These are phyloP conservation scores for Gossypium australe DNA, from an alignment of 345 rosid species.

Conservation along the genomic window DNA sequence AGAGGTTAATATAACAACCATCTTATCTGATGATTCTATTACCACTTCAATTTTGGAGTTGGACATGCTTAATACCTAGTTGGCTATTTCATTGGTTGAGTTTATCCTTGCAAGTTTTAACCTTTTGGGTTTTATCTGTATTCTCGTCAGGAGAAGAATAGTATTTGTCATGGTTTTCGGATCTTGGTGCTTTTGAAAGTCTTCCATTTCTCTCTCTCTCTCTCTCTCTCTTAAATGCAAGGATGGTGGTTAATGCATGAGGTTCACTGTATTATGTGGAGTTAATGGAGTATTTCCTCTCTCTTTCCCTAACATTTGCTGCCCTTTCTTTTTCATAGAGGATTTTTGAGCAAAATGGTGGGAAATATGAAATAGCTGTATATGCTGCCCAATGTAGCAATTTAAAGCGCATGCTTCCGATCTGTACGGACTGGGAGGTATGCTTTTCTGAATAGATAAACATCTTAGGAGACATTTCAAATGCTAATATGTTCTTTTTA, in stretches of 20 bases:
- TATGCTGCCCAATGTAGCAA: conserved; percentile 90
- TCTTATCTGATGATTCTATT: conserved; percentile 12
- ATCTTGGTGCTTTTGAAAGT: background rate
- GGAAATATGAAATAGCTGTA: conserved; percentile 82
- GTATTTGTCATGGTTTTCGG: background rate
- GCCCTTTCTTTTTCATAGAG: conserved; percentile 30
- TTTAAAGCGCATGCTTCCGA: conserved; percentile 76
- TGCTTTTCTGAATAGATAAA: conserved; percentile 11
- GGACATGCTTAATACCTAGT: background rate
- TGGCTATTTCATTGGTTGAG: background rate
- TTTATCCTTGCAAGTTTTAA: background rate
- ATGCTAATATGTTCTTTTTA: background rate
- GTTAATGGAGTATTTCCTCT: conserved; percentile 19
- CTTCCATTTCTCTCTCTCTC: background rate
- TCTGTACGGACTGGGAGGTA: conserved; percentile 99
- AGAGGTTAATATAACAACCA: conserved; percentile 45
- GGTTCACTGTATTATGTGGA: background rate
- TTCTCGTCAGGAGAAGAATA: background rate
- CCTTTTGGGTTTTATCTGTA: background rate
- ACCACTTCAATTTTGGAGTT: conserved; percentile 9
- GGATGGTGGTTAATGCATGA: background rate
- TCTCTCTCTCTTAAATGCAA: background rate
- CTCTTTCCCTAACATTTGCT: conserved; percentile 9
- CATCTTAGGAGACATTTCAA: background rate
- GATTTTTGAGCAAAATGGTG: conserved; percentile 81